Evolutionary conservation across 2,329 filamentous ascomycete species (phyloP).

Genomic region (Fusarium sp.): DNA sequence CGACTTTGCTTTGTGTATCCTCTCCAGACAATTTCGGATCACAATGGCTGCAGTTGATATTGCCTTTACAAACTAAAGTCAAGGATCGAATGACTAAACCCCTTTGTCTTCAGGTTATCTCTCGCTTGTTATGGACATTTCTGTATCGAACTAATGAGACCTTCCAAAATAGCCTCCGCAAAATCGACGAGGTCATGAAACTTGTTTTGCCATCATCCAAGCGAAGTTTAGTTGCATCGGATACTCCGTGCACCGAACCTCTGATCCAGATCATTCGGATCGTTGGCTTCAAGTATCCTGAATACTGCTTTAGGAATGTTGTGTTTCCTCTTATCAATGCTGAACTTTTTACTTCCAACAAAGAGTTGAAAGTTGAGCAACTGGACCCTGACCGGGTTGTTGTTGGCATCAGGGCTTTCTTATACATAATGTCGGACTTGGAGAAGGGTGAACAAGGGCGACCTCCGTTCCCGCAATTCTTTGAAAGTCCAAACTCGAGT

Average conservation of each 20-base stretch:
- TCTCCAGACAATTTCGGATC: conserved; percentile 81
- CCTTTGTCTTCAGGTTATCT: conserved; percentile 86
- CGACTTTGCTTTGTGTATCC: conserved; percentile 87
- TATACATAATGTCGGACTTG: conserved; percentile 91
- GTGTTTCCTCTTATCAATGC: conserved; percentile 97
- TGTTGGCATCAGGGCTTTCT: conserved; percentile 93
- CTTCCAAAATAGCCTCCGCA: conserved; percentile 71
- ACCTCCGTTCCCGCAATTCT: conserved; percentile 85
- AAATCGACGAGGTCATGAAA: conserved; percentile 88
- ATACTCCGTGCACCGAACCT: conserved; percentile 84
- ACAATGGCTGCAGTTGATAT: conserved; percentile 86
- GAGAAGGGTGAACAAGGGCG: conserved; percentile 80
- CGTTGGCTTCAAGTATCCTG: conserved; percentile 91
- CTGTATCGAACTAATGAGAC: conserved; percentile 84
- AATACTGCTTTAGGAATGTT: conserved; percentile 89
- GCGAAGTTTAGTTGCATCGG: conserved; percentile 81
- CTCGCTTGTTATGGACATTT: conserved; percentile 92
- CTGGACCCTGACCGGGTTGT: conserved; percentile 96
- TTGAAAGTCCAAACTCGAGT: conserved; percentile 49
- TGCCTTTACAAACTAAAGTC: conserved; percentile 78
- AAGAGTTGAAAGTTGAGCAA: conserved; percentile 86
- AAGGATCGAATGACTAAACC: conserved; percentile 84
- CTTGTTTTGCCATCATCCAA: conserved; percentile 83
- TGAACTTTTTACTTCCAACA: conserved; percentile 79
- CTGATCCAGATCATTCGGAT: conserved; percentile 93